A percentile compares a stretch with the other conserved stretches of the same genome.
Conservation (phyloP, 2,329 filamentous ascomycete species). For the Arthroderma uncinatum region DNA sequence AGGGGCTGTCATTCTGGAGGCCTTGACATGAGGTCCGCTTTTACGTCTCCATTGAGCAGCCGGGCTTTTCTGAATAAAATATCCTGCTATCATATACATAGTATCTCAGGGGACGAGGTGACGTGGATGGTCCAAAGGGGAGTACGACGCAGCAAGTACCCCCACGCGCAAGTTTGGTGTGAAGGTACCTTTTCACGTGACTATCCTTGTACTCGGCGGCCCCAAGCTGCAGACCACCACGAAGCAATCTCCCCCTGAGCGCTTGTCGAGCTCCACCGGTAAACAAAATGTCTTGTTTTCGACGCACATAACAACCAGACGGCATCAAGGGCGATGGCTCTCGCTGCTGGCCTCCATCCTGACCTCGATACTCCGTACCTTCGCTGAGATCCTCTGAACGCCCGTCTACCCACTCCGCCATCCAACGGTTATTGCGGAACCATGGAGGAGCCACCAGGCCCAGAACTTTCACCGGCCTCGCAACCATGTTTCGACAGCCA, state of each 20-base stretch:
- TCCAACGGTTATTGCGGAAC: not conserved
- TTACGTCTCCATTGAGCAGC: no score
- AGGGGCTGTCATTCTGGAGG: no score
- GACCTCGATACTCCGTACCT: not conserved
- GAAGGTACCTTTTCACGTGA: no score
- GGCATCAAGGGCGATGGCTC: not conserved
- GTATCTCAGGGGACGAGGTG: no score
- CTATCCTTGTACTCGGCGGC: no score
- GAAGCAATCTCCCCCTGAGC: constrained; percentile 2
- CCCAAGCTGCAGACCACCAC: no score
- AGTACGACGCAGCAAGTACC: no score
- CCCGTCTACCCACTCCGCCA: not conserved
- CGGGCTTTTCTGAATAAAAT: no score
- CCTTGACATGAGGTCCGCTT: no score
- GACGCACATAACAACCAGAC: not conserved
- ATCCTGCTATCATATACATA: no score
- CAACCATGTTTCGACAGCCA: constrained; percentile 6
- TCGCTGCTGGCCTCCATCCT: not conserved
- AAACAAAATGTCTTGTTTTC: not conserved
- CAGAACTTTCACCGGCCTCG: constrained; percentile 2
- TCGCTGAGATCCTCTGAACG: not conserved
- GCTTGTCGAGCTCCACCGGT: not conserved
- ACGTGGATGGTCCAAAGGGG: no score
- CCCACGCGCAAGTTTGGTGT: no score
- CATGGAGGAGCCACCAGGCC: constrained; percentile 10